These are phyloP conservation scores for Epicoccum sorghinum DNA, from an alignment of 2,329 filamentous ascomycete species.

Conservation along the genomic window DNA sequence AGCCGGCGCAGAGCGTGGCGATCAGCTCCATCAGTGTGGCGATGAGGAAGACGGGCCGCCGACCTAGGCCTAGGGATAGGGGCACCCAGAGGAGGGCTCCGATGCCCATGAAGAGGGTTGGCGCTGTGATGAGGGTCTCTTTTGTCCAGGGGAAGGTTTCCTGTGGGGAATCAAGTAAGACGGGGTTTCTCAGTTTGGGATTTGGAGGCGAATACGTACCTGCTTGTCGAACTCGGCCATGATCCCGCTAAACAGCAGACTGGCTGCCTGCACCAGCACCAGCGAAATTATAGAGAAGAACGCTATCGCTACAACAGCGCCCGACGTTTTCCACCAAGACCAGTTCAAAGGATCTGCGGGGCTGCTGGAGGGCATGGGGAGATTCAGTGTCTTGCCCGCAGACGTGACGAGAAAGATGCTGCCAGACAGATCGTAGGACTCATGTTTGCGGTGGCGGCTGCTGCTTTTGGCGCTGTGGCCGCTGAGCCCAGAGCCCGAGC, in stretches of 20 bases:
- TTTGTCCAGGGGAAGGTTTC: conserved; percentile 30
- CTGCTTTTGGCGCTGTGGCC: background rate
- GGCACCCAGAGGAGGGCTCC: conserved; percentile 49
- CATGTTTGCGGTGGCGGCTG: conserved; percentile 20
- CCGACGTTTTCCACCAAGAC: conserved; percentile 27
- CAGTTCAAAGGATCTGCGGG: conserved; percentile 33
- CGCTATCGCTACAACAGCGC: conserved; percentile 25
- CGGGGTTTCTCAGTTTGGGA: too few relatives aligned
- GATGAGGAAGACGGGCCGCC: conserved; percentile 46
- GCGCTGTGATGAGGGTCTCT: conserved; percentile 34
- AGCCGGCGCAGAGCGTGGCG: conserved; percentile 35
- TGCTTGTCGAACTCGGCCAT: conserved; percentile 15
- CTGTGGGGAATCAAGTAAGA: conserved; percentile 13
- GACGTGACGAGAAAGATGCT: conserved; percentile 34
- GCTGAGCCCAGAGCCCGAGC: too few relatives aligned
- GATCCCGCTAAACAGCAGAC: conserved; percentile 24
- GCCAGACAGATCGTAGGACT: conserved; percentile 34
- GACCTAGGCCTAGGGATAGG: conserved; percentile 46
- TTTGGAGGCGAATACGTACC: conserved; percentile 14
- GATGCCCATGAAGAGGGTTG: conserved; percentile 44
- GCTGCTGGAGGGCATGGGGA: conserved; percentile 35
- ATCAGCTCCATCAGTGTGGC: conserved; percentile 35
- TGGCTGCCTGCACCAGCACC: conserved; percentile 26
- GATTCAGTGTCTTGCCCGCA: conserved; percentile 28
- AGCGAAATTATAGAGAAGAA: conserved; percentile 23